phyloP scores from a whole-genome alignment of 176 grass and related monocot species.

The Bromus sterilis region DNA sequence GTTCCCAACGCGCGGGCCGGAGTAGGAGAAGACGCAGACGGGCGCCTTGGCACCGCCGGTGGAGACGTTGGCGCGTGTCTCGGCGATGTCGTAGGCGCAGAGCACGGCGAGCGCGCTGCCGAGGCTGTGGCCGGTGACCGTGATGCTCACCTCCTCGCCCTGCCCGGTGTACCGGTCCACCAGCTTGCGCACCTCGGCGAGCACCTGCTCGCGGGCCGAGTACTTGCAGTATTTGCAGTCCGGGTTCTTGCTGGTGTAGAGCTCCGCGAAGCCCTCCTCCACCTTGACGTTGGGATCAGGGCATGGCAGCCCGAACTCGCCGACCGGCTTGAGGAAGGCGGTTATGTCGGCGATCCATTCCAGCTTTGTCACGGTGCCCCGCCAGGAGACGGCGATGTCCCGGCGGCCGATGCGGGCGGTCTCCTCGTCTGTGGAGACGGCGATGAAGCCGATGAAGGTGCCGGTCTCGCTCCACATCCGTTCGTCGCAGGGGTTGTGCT shows the following conservation, averaged over 20 bases:
- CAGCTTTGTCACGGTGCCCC: slow-evolving; percentile 53
- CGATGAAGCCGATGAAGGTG: slow-evolving; percentile 72
- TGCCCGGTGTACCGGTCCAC: slow-evolving; percentile 15
- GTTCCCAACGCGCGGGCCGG: slow-evolving; percentile 64
- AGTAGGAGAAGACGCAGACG: slow-evolving; percentile 47
- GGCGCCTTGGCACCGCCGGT: neutral
- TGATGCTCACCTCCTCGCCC: slow-evolving; percentile 62
- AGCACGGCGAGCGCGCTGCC: slow-evolving; percentile 59
- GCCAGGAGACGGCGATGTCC: slow-evolving; percentile 61
- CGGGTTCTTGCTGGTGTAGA: slow-evolving; percentile 52
- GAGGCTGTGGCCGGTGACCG: slow-evolving; percentile 67
- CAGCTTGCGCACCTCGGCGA: slow-evolving; percentile 58
- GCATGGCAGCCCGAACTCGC: slow-evolving; percentile 24
- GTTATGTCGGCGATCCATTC: slow-evolving; percentile 68
- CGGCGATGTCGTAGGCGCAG: slow-evolving; percentile 63
- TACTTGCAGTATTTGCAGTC: slow-evolving; percentile 50
- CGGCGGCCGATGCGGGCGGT: slow-evolving; percentile 44
- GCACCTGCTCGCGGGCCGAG: slow-evolving; percentile 59
- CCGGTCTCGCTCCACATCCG: slow-evolving; percentile 48
- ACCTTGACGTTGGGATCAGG: slow-evolving; percentile 43
- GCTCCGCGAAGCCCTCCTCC: slow-evolving; percentile 43
- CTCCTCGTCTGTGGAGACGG: slow-evolving; percentile 24
- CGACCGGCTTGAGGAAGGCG: neutral
- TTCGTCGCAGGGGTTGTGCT: neutral
- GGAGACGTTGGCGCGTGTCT: slow-evolving; percentile 26